Evolutionary conservation across 805 yeast species (phyloP), one percentile per base, ranked within the genome.

Genomic region (Lipomyces yamanashiensis): DNA sequence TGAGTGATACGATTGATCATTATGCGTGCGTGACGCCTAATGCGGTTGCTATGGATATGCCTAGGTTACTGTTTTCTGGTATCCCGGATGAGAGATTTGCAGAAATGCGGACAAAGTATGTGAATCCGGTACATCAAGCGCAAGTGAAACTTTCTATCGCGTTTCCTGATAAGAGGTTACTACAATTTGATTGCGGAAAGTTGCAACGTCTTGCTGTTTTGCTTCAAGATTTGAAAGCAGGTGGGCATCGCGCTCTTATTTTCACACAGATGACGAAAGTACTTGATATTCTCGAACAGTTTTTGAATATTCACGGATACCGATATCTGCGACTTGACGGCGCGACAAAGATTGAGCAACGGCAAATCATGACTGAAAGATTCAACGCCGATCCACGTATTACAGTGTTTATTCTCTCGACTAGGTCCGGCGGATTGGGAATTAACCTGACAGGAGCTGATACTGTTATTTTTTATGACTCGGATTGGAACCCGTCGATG

Each of bases 401-500:
- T 7, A 58, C 58, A 2, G 96, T 92, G 19, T 95, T 95, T 72
- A 95, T 95, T 55, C 76, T 95, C 59, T 91, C 97, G 2, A 91
- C 98, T 1, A 85, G 99, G 77, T 95, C 99, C 1, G 99, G 99
- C 75, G 99, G 99, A 43, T 81, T 96, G 70, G 99, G 99, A 74
- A 95, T 95, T 75, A 95, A 95, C 73, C 79, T 95, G 68, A 95
- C 99, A 0, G 99, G 98, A 73, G 99, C 99, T 0, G 99, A 95
- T 73, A 95, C 99, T 0, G 99, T 95, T 50, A 91, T 95, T 7
- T 96, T 95, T 77, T 95, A 96, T 75, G 99, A 95, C 76, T 91
- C 97, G 1, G 99, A 93, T 77, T 93, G 99, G 99, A 95, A 95
- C 74, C 99, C 99, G 1, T 96, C 98, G 0, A 95, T 95, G 98